Evolutionary conservation across 2,329 filamentous ascomycete species (phyloP).

Genomic region (Aureobasidium musti): DNA sequence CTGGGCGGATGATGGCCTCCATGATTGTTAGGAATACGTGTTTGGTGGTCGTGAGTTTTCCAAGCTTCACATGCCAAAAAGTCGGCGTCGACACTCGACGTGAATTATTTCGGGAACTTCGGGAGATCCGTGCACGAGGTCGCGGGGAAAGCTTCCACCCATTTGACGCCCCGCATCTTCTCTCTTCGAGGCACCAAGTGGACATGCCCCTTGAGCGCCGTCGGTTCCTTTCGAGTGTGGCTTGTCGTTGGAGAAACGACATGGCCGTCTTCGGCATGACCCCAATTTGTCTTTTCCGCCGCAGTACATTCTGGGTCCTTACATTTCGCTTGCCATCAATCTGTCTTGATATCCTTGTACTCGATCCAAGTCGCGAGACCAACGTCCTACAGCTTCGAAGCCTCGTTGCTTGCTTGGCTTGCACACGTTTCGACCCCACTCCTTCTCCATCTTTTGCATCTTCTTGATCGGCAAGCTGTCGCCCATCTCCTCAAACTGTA

Average conservation of each 20-base stretch:
- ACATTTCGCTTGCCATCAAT: neutral
- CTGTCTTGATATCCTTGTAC: neutral
- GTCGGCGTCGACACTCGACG: neutral
- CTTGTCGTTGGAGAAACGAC: constrained; percentile 4
- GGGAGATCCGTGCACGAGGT: constrained; percentile 10
- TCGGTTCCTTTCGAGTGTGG: neutral
- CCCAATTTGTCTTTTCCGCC: neutral
- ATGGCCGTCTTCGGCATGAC: neutral
- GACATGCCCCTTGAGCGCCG: neutral
- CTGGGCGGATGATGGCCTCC: constrained; percentile 25
- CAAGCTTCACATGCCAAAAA: constrained; percentile 24
- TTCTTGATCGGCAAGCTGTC: neutral
- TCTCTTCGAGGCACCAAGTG: neutral
- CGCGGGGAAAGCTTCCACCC: constrained; percentile 12
- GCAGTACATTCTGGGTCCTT: neutral
- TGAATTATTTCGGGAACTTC: neutral
- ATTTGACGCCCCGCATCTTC: constrained; percentile 4
- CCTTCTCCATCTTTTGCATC: neutral
- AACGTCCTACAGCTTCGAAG: neutral
- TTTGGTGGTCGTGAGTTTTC: neutral
- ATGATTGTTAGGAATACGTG: neutral
- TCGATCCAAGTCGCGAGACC: neutral
- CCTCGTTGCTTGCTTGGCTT: constrained; percentile 6
- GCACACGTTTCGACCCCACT: neutral
- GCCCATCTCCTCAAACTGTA: neutral